phyloP scores from a whole-genome alignment of 352 stramenopile species.

The Globisporangium alternatum region DNA sequence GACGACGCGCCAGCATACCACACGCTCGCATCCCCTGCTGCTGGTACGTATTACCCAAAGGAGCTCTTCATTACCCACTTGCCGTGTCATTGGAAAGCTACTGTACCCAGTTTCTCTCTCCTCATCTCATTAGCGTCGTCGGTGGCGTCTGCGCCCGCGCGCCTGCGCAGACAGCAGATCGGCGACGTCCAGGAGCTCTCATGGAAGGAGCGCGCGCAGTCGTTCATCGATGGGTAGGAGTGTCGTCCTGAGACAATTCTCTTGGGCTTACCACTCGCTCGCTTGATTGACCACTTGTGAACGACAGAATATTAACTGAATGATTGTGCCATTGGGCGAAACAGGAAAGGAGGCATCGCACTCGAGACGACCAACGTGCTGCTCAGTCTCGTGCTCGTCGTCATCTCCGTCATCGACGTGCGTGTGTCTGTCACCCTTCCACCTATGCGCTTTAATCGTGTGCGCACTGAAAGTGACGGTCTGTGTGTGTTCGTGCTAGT shows the following conservation, averaged over 20 bases:
- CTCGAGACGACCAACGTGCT: conserved; percentile 44
- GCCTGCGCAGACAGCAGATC: conserved; percentile 19
- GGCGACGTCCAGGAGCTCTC: conserved; percentile 41
- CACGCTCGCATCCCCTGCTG: conserved; percentile 1
- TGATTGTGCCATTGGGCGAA: background rate
- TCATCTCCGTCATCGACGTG: conserved; percentile 38
- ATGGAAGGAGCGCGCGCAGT: conserved; percentile 39
- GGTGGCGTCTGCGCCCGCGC: background rate
- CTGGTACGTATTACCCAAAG: background rate
- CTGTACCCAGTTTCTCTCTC: background rate
- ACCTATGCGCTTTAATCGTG: no score
- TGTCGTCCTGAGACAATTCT: background rate
- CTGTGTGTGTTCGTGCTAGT: conserved; percentile 18
- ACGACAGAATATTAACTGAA: background rate
- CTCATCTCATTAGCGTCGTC: background rate
- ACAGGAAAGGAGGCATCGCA: conserved; percentile 26
- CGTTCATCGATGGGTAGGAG: conserved; percentile 38
- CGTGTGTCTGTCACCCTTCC: background rate
- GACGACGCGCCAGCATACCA: background rate
- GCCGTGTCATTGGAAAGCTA: background rate
- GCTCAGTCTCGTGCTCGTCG: conserved; percentile 44
- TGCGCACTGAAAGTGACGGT: background rate
- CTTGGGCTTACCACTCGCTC: no score
- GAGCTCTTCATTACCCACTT: background rate
- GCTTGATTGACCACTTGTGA: background rate